Percentiles rank a stretch among this genome's conserved stretches.
Evolutionary conservation across 2,329 filamentous ascomycete genomes (phyloP).

Genomic region (Catunica adiposa): DNA sequence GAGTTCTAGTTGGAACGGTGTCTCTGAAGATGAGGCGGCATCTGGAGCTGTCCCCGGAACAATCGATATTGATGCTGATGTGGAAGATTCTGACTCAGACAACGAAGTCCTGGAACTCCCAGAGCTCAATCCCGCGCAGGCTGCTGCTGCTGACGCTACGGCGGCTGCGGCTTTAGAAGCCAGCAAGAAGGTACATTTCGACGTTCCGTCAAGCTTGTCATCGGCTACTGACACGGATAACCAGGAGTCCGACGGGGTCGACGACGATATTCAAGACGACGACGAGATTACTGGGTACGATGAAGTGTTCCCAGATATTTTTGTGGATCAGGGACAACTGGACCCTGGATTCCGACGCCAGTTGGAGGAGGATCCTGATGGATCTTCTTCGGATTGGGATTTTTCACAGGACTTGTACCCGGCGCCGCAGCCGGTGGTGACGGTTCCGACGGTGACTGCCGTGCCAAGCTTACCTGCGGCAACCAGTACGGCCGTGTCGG

Average conservation of each 20-base stretch:
- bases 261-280: too few relatives aligned
- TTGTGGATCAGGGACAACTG: slow-evolving; percentile 56
- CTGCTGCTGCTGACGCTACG: slow-evolving; percentile 31
- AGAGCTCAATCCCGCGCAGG: slow-evolving; percentile 13
- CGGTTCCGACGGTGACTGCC: slow-evolving; percentile 15
- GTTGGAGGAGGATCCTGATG: slow-evolving; percentile 51
- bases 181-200: slow-evolving; percentile 58
- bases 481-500: not conserved
- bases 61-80: too few relatives aligned
- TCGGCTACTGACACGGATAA: slow-evolving; percentile 36
- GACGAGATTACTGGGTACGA: slow-evolving; percentile 35
- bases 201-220: slow-evolving; percentile 45
- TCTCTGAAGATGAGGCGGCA: slow-evolving; percentile 5
- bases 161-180: slow-evolving; percentile 11
- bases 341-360: slow-evolving; percentile 57
- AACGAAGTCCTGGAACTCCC: not conserved
- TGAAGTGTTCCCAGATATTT: slow-evolving; percentile 61
- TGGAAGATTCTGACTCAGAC: slow-evolving; percentile 24
- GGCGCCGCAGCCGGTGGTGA: slow-evolving; percentile 12
- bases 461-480: not conserved
- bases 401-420: slow-evolving; percentile 31
- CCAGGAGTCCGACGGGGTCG: too few relatives aligned
- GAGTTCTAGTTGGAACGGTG: slow-evolving; percentile 9
- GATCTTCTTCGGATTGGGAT: slow-evolving; percentile 46
- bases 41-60: not conserved